Evolutionary conservation across 371 early-diverging fungal species (phyloP).

Genomic region (Batrachochytrium dendrobatidis): DNA sequence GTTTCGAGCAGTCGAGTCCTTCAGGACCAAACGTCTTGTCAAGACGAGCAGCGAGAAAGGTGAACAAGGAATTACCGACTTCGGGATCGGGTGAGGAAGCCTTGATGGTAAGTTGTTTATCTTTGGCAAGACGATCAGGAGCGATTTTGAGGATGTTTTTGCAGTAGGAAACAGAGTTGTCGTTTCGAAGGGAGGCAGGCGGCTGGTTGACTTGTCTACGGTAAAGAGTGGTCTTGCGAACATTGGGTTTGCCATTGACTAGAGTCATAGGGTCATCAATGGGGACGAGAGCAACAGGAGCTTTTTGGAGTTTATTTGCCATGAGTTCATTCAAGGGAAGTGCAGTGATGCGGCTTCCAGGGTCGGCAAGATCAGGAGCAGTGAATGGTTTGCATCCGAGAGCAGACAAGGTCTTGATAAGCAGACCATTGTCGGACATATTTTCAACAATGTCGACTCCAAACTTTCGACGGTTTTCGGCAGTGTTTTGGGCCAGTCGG

Average conservation of each 20-base stretch:
- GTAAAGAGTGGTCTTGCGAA: conserved; percentile 24
- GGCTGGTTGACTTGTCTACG: conserved; percentile 21
- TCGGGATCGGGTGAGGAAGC: no score
- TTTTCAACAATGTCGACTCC: conserved; percentile 18
- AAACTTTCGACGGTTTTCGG: conserved; percentile 15
- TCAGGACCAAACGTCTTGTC: no score
- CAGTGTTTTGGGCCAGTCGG: conserved; percentile 18
- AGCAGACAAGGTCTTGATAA: conserved; percentile 17
- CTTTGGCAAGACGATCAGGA: no score
- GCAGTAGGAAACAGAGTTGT: conserved; percentile 22
- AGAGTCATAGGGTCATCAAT: conserved; percentile 28
- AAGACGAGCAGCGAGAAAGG: no score
- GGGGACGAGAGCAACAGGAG: conserved; percentile 28
- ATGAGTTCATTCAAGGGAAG: conserved; percentile 28
- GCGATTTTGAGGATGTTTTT: conserved; percentile 16
- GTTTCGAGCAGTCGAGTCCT: no score
- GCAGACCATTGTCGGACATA: conserved; percentile 29
- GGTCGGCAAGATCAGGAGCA: conserved; percentile 26
- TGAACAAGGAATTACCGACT: no score
- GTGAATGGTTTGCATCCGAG: conserved; percentile 28
- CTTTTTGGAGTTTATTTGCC: conserved; percentile 18
- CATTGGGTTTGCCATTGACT: conserved; percentile 11
- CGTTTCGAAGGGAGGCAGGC: conserved; percentile 8
- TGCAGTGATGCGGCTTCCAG: conserved; percentile 12
- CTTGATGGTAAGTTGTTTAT: no score